Evolutionary conservation across 2,329 filamentous ascomycete genomes (phyloP).

Genomic region (Calonectria pseudoreteaudii): DNA sequence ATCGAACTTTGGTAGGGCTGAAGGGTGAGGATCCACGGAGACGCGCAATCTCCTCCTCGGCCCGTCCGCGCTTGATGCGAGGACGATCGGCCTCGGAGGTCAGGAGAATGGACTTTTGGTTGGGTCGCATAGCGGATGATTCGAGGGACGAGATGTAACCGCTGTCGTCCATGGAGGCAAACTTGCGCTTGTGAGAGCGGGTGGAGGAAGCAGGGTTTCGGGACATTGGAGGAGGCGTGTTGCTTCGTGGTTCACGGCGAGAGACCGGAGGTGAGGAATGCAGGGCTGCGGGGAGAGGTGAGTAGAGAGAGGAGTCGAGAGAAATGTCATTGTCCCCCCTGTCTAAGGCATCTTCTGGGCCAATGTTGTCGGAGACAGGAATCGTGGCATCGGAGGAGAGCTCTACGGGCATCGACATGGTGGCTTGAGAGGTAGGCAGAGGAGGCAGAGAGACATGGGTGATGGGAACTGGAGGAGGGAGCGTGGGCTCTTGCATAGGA

Average conservation of each 20-base stretch:
- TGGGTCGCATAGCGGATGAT: constrained; percentile 85
- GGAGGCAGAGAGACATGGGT: constrained; percentile 54
- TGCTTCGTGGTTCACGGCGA: constrained; percentile 68
- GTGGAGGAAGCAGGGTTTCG: constrained; percentile 72
- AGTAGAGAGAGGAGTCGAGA: constrained; percentile 69
- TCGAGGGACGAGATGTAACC: constrained; percentile 97
- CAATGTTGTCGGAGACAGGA: constrained; percentile 74
- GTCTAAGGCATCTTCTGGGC: constrained; percentile 62
- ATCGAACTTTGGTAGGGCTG: constrained; percentile 81
- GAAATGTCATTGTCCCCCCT: constrained; percentile 55
- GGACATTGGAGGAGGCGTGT: constrained; percentile 80
- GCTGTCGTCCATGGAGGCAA: constrained; percentile 86
- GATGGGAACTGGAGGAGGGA: constrained; percentile 58
- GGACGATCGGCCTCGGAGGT: constrained; percentile 86
- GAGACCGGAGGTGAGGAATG: constrained; percentile 92
- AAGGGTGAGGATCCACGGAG: constrained; percentile 93
- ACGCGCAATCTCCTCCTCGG: constrained; percentile 94
- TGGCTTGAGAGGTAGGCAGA: constrained; percentile 53
- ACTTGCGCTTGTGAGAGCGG: constrained; percentile 80
- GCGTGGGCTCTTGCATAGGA: constrained; percentile 57
- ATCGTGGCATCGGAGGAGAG: constrained; percentile 84
- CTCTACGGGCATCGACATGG: constrained; percentile 62
- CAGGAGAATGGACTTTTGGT: constrained; percentile 71
- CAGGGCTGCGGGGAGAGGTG: constrained; percentile 77
- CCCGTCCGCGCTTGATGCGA: constrained; percentile 86